Percentiles rank a stretch among this genome's conserved stretches.
Conservation (phyloP, 805 yeast species). For the Saccharomycopsis sp. region DNA sequence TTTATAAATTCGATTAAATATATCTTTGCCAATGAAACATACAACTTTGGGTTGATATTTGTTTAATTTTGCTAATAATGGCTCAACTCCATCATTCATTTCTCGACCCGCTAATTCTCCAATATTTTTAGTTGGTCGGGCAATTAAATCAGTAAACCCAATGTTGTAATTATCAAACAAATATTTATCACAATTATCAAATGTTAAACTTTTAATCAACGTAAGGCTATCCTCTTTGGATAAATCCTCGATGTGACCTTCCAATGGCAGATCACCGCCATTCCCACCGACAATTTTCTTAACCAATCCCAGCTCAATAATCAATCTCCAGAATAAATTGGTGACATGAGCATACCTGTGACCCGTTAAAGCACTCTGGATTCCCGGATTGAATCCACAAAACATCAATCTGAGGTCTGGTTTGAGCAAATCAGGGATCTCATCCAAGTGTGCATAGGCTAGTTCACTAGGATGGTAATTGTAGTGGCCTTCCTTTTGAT, state of each 20-base stretch:
- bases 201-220: constrained; percentile 24
- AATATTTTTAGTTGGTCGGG: constrained; percentile 54
- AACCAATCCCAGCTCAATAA: constrained; percentile 46
- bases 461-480: too few relatives aligned
- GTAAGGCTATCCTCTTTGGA: constrained; percentile 2
- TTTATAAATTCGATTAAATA: constrained; percentile 56
- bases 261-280: constrained; percentile 12
- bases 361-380: constrained; percentile 50
- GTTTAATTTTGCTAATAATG: constrained; percentile 40
- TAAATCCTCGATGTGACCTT: constrained; percentile 16
- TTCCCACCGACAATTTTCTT: constrained; percentile 5
- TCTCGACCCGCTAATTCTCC: constrained; percentile 46
- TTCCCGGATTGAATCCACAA: constrained; percentile 70
- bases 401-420: constrained; percentile 39
- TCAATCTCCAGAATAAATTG: constrained; percentile 60
- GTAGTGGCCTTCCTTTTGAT: not conserved
- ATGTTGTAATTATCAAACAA: constrained; percentile 38
- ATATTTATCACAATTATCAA: constrained; percentile 34
- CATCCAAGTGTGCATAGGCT: constrained; percentile 21
- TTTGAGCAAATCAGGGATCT: constrained; percentile 24
- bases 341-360: constrained; percentile 70
- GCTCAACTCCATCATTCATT: constrained; percentile 47
- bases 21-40: constrained; percentile 66
- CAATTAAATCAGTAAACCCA: constrained; percentile 68
- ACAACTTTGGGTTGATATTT: constrained; percentile 34